A percentile compares a stretch with the other conserved stretches of the same genome.
Evolutionary conservation across 176 grass and related monocot species (phyloP).

Genomic region (Typha latifolia): DNA sequence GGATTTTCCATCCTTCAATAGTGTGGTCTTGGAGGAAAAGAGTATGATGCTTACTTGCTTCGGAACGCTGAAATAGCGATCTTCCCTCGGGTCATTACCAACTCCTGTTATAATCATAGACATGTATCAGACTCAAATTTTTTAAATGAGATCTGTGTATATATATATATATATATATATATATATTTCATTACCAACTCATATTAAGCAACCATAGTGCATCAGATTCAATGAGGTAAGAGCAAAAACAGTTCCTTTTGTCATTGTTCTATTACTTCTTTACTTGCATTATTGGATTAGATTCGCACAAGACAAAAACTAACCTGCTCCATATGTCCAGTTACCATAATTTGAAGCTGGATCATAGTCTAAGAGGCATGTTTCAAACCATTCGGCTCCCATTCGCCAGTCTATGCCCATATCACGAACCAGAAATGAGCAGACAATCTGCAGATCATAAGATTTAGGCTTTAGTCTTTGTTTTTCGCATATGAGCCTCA

Average conservation of each 20-base stretch:
- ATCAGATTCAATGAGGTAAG: not conserved
- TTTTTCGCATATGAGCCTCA: too few species aligned
- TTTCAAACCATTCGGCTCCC: conserved; percentile 92
- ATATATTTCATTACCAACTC: not conserved
- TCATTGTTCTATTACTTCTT: not conserved
- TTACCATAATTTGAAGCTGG: conserved; percentile 94
- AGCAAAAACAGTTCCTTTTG: conserved; percentile 3
- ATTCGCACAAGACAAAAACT: conserved; percentile 5
- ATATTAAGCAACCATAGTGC: not conserved
- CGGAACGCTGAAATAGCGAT: conserved; percentile 90
- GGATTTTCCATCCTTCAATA: not conserved
- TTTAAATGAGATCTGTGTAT: not conserved
- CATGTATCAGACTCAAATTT: not conserved
- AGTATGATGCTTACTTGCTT: conserved; percentile 60
- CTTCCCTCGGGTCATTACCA: conserved; percentile 91
- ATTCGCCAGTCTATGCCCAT: conserved; percentile 93
- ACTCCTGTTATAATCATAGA: conserved; percentile 45
- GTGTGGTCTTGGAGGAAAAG: not conserved
- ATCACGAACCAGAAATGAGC: conserved; percentile 93
- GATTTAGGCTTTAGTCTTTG: too few species aligned
- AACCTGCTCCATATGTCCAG: conserved; percentile 95
- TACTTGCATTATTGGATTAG: not conserved
- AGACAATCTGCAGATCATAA: conserved; percentile 51
- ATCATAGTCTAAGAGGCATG: conserved; percentile 81
- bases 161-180: too few species aligned